Evolutionary conservation across 2,329 filamentous ascomycete species (phyloP), one percentile per base, ranked within the genome.

Genomic region (Colletotrichum sojae): DNA sequence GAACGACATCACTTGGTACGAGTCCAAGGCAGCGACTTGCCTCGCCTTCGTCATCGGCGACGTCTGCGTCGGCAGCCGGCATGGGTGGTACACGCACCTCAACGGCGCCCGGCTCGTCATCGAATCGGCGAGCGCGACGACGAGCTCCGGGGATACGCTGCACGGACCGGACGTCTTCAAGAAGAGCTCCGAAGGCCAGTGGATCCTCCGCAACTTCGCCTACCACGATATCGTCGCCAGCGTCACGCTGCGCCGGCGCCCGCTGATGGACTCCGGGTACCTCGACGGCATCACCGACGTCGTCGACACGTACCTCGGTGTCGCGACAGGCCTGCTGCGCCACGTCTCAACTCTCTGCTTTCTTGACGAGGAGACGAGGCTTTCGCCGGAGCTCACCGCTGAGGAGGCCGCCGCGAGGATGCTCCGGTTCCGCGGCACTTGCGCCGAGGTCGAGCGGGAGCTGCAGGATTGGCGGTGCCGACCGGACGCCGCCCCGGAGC

Each of bases 191-290:
- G 71, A 72, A 5, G 71, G 71, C 1, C 69, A 69, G 48, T 72
- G 71, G 71, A 61, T 72, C 13, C 66, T 72, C 5, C 66, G 71
- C 10, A 71, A 72, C 36, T 72, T 72, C 59, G 71, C 71, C 2
- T 72, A 72, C 46, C 71, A 72, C 52, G 71, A 72, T 49, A 69
- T 70, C 3, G 57, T 69, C 8, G 67, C 49, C 4, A 69, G 67
- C 13, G 43, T 72, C 1, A 72, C 69, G 6, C 40, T 71, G 1
- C 36, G 69, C 25, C 54, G 69, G 31, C 40, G 60, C 3, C 71
- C 71, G 1, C 39, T 72, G 5, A 60, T 72, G 16, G 68, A 71
- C 39, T 56, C 45, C n/a, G 51, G 52, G 0, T 72, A 72, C 31
- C 18, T 72, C 12, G 57, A 66, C 20, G 71, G 60, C 9, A 72